Evolutionary conservation across 345 rosid genomes (phyloP), one percentile per base, ranked within the genome.

Genomic region (Salix suchowensis): DNA sequence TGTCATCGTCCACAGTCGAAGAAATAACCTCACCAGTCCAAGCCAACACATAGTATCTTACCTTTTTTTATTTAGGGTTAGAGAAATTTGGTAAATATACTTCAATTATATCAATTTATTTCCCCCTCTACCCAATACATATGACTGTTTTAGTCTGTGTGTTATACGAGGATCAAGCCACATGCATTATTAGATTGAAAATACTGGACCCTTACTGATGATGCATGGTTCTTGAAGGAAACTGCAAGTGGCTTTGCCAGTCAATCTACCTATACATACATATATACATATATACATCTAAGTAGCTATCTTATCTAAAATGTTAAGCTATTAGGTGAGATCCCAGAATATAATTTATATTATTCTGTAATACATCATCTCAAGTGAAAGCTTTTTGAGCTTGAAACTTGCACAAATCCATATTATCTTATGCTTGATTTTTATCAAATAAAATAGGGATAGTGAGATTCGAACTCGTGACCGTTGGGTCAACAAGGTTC

Each of bases 1-100:
- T 82, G 74, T 82, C 85, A 64, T 4, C 19, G 62, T 85, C 88
- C 69, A 15, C 40, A 13, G 39, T 73, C 32, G 24, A 62, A 76
- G 69, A 66, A 70, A 79, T 76, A 70, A 42, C 79, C 82, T 58
- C 60, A 54, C 50, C 48, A 61, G 71, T 74, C 78, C 67, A 74
- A 70, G 37, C 68, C 65, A 48, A 58, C 23, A n/a, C 23, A 58
- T 58, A 40, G 9, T n/a, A 48, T 13, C 40, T 52, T 54, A 19
- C 54, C 24, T 68, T 55, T 24, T 54, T 54, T 72, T 55, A 34
- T 72, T 54, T 24, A 11, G 44, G 44, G 7, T 26, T 15, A 1
- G 30, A 55, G 24, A 67, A 42, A n/a, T 37, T 68, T 52, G 18
- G 14, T 23, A 16, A 39, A 26, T 12, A n/a, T 24, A 10, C 67